Base-by-base conservation (phyloP, 2,329 filamentous ascomycete genomes). In the Cladophialophora psammophila region DNA sequence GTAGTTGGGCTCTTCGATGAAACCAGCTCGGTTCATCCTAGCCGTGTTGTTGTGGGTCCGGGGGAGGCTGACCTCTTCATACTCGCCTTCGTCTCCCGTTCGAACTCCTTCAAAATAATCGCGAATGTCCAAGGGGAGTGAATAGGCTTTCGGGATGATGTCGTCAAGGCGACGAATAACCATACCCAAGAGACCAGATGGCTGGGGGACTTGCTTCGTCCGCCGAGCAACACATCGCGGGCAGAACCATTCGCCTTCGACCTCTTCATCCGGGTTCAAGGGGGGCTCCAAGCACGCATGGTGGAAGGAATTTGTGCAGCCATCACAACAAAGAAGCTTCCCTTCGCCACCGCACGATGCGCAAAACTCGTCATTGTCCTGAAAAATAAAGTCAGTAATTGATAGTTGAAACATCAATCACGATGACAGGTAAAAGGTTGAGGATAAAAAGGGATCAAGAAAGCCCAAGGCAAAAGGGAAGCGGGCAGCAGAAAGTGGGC, bases 291-390 rank as follows among this genome's bases (percentile, higher is more conserved):
- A 88, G 78, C 95, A 98, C 67, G 87, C 85, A 77, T 95, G 93
- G 79, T 98, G 95, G 80, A 96, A 97, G 5, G 94, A 92, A 72
- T 92, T 88, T 68, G 90, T 87, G 80, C 95, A 99, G 69, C 91
- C 92, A 81, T 98, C 95, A 79, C 95, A 99, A 80, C 94, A 97
- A 71, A 98, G 86, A 70, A 99, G 86, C 73, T 93, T 88, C 65
- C 94, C 94, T 72, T 88, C 91, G 70, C 91, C 91, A 75, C 90
- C 88, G 80, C 95, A 99, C 54, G 93, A 88, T 69, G 90, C 90
- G 82, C 94, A 99, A 76, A 91, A 90, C 78, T 98, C 94, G 78
- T 95, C 92, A 78, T 96, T 96, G 69, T 97, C 90, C 72, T 87
- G 68, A 60, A 50, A 64, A 54, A 38, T 12, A n/a, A 66, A 60